Conservation (phyloP, 2,329 filamentous ascomycete genomes). For the Ceratocystis harringtonii region DNA sequence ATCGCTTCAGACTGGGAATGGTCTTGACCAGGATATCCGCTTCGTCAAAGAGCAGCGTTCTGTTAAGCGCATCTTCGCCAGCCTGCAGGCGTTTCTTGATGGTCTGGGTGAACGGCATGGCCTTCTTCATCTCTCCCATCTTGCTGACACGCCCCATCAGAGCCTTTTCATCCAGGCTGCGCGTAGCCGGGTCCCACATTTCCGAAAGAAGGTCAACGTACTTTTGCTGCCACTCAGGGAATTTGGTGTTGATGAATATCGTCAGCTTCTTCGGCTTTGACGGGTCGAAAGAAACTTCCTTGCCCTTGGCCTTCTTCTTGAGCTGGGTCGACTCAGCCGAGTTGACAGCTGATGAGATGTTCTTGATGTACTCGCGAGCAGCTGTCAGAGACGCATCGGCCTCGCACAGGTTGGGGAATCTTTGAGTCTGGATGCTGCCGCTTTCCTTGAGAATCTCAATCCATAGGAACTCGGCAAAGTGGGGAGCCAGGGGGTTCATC, state of each 20-base stretch:
- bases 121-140: constrained; percentile 84
- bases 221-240: constrained; percentile 82
- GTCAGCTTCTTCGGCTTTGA: constrained; percentile 84
- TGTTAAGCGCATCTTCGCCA: constrained; percentile 64
- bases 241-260: constrained; percentile 65
- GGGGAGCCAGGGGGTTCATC: constrained; percentile 70
- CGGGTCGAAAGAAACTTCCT: constrained; percentile 69
- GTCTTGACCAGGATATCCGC: constrained; percentile 59
- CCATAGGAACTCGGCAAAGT: constrained; percentile 93
- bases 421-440: constrained; percentile 61
- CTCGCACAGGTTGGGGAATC: constrained; percentile 55
- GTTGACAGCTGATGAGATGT: constrained; percentile 63
- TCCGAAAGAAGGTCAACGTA: constrained; percentile 68
- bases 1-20: constrained; percentile 63
- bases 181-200: constrained; percentile 46
- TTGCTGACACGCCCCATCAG: constrained; percentile 67
- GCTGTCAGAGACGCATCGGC: constrained; percentile 55
- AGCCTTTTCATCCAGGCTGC: constrained; percentile 63
- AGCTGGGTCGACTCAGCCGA: constrained; percentile 68
- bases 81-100: constrained; percentile 70
- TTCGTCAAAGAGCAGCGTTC: constrained; percentile 81
- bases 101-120: constrained; percentile 87
- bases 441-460: constrained; percentile 71
- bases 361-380: constrained; percentile 66
- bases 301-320: constrained; percentile 90